A percentile compares a stretch with the other conserved stretches of the same genome.
phyloP scores from a whole-genome alignment of 306 rosid genomes.

The Gillenia trifoliata region DNA sequence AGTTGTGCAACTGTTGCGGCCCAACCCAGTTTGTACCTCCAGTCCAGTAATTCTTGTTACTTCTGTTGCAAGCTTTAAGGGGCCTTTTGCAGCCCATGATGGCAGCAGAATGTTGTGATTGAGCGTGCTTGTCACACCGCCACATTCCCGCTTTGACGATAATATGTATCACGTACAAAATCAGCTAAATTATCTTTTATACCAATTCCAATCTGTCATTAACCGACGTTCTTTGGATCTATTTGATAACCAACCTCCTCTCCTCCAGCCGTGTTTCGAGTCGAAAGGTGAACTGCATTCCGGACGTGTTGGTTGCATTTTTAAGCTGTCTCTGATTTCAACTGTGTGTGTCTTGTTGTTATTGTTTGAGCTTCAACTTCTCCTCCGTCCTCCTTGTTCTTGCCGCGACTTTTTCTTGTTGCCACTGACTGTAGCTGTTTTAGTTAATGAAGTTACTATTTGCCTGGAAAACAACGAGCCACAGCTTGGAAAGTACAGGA shows the following conservation, averaged over 20 bases:
- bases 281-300: too few species aligned
- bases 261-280: too few species aligned
- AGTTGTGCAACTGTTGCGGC: neutral
- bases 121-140: neutral
- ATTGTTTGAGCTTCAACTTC: neutral
- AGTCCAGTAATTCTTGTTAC: neutral
- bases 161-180: neutral
- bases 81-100: neutral
- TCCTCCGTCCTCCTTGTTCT: neutral
- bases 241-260: too few species aligned
- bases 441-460: neutral
- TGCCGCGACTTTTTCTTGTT: neutral
- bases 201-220: neutral
- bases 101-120: neutral
- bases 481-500: too few species aligned
- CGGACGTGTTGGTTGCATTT: too few species aligned
- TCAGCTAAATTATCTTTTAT: neutral
- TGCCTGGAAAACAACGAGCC: neutral
- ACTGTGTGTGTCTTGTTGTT: neutral
- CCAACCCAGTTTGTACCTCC: slow-evolving; percentile 1
- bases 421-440: neutral
- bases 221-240: neutral
- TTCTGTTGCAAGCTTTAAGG: neutral
- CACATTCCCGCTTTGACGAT: neutral
- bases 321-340: too few species aligned